Conservation (phyloP, 2,329 filamentous ascomycete genomes). For the Geoglossum cookeanum region DNA sequence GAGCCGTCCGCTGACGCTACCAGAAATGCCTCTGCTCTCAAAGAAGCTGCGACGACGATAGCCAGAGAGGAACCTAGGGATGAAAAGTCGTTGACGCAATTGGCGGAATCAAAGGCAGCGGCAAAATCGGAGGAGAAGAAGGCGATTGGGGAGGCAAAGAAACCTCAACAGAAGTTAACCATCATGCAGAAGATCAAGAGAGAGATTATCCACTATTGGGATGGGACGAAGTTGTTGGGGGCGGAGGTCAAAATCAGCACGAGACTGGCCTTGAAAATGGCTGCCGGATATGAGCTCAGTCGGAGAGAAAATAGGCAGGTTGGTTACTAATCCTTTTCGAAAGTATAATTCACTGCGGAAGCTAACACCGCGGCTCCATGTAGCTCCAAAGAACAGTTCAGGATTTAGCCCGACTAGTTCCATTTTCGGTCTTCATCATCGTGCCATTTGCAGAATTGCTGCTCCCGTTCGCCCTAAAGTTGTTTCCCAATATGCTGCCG, state of each 20-base stretch:
- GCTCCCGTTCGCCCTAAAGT: slow-evolving; percentile 72
- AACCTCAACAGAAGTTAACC: slow-evolving; percentile 72
- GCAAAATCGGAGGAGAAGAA: slow-evolving; percentile 34
- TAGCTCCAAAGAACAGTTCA: slow-evolving; percentile 76
- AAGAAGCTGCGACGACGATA: slow-evolving; percentile 8
- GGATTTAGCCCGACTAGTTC: slow-evolving; percentile 78
- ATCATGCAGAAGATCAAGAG: slow-evolving; percentile 87
- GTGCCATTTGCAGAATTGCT: slow-evolving; percentile 91
- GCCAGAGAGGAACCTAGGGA: slow-evolving; percentile 14
- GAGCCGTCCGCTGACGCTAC: slow-evolving; percentile 1
- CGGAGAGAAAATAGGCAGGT: slow-evolving; percentile 79
- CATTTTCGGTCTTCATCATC: slow-evolving; percentile 92
- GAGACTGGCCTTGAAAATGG: slow-evolving; percentile 87
- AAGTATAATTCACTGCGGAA: slow-evolving; percentile 6
- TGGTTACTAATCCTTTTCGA: slow-evolving; percentile 9
- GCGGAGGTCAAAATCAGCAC: slow-evolving; percentile 88
- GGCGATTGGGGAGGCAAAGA: slow-evolving; percentile 39
- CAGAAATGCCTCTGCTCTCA: slow-evolving; percentile 14
- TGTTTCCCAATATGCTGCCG: slow-evolving; percentile 94
- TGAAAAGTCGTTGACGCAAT: slow-evolving; percentile 31
- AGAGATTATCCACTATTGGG: slow-evolving; percentile 89
- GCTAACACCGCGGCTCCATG: slow-evolving; percentile 5
- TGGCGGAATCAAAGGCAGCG: slow-evolving; percentile 38
- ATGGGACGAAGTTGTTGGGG: slow-evolving; percentile 85
- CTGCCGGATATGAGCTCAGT: slow-evolving; percentile 88